phyloP scores from a whole-genome alignment of 139 green algal species.

The Coccomyxa sp. region DNA sequence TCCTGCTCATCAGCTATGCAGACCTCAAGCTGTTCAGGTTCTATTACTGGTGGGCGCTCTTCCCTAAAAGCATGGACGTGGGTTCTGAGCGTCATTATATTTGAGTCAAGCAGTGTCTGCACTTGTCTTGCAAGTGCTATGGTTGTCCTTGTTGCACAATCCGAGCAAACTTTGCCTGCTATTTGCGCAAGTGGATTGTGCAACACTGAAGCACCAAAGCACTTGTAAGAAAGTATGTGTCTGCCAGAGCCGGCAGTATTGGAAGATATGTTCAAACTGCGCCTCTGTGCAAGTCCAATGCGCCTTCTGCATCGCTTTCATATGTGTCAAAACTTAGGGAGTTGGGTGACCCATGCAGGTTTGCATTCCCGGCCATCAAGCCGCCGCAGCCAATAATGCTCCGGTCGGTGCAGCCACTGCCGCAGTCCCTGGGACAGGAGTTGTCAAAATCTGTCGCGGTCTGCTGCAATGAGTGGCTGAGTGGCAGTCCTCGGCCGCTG shows the following conservation, averaged over 20 bases:
- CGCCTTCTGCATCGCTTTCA: not conserved
- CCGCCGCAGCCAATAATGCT: conserved; percentile 47
- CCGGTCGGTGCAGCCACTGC: conserved; percentile 2
- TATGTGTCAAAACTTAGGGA: not conserved
- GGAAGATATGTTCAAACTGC: no score
- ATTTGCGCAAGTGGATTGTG: no score
- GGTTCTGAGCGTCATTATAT: not conserved
- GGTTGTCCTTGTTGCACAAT: not conserved
- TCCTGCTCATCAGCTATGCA: conserved; percentile 72
- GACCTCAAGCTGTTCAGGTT: conserved; percentile 91
- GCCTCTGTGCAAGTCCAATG: not conserved
- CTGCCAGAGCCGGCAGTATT: no score
- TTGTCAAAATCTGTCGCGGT: conserved; percentile 7
- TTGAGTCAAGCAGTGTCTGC: no score
- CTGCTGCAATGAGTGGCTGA: conserved; percentile 28
- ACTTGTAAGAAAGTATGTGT: not conserved
- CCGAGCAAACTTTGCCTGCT: no score
- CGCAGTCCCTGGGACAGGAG: not conserved
- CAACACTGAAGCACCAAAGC: not conserved
- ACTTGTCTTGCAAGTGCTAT: not conserved
- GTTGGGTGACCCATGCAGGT: conserved; percentile 26
- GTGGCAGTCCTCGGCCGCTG: not conserved
- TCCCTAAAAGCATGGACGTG: not conserved
- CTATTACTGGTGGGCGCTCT: conserved; percentile 64
- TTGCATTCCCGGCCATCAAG: conserved; percentile 77